Evolutionary conservation across 768 basidiomycete species (phyloP), one percentile per base, ranked within the genome.

Genomic region (Solioccasus polychromus): DNA sequence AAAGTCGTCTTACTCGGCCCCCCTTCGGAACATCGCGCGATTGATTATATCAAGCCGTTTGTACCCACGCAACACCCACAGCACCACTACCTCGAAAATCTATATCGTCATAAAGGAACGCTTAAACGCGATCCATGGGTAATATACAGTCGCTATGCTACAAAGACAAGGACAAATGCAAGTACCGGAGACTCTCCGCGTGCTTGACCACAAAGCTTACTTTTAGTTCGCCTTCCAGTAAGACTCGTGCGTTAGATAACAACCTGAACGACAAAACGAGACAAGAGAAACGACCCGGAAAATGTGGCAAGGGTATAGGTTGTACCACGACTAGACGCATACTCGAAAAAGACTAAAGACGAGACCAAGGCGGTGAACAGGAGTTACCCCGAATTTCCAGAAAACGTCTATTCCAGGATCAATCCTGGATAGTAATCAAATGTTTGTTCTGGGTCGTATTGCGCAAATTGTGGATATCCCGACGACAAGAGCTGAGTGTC

Each of bases 391-490:
- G 36, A 39, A 25, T 40, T 37, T 31, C 35, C 26, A 23, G 26
- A 35, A 9, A 41, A 32, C 10, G 45, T 45, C 44, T 59, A 64
- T 41, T 63, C 55, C 45, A 66, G 43, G 24, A 45, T 41, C 34
- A 56, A 54, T 35, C 55, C 54, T 34, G 62, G 49, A 42, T 64
- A 64, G 24, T 67, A 58, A 35, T 64, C 64, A 24, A 62, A 68
- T 17, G 58, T 8, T 24, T 53, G 55, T 32, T 64, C 64, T 2
- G 50, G 41, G 26, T 47, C 51, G 39, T 60, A 54, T 23, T 59
- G 61, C 48, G 55, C 55, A 57, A 64, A 71, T 24, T 64, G 47
- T 35, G 62, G 50, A 31, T 70, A 62, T 51, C 60, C 56, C 10
- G 55, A 50, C 22, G 57, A 36, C 49, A 64, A 52, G 38, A 53